Base-by-base conservation (phyloP, 331 rosid species). In the Saraca asoca region DNA sequence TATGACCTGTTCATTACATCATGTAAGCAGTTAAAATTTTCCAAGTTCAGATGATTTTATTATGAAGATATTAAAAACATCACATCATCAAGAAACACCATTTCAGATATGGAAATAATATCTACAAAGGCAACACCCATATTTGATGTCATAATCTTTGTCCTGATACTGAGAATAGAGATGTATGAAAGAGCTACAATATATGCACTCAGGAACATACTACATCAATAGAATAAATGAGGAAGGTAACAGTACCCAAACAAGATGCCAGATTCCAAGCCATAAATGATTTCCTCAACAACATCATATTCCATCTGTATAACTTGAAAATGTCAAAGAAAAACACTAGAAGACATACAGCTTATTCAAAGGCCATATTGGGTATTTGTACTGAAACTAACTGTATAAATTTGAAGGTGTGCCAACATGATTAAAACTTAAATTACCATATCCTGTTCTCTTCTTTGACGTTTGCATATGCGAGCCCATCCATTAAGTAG, bases 211-310 rank as follows among this genome's bases (percentile, higher is more conserved):
- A 58, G 66, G 66, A 72, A 58, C 50, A 38, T 44, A 15, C 66
- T 12, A 69, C 31, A 24, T 24, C 2, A 39, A 39, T 10, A 63
- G 50, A 50, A 35, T 7, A 42, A 52, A 43, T 11, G 16, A 43
- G 77, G 71, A 78, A 62, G 38, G 63, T 55, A 51, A 51, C 31
- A 58, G 44, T 86, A 94, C 99, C 99, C 99, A 64, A 94, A 94
- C 87, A 94, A 79, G 81, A 94, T 79, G 69, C 99, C 99, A 63
- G 99, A 94, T 79, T 94, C 99, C 86, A 94, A 77, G 74, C 99
- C 97, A 20, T 81, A 90, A 74, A 94, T 94, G 64, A 90, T 88
- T 77, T 94, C 99, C 75, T 94, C 99, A 55, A 90, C 92, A 58
- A 88, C 97, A 77, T 94, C 96, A 51, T 81, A 86, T 80, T 88